Evolutionary conservation across 345 rosid genomes (phyloP), one percentile per base, ranked within the genome.

Genomic region (Leavenworthia alabamica): DNA sequence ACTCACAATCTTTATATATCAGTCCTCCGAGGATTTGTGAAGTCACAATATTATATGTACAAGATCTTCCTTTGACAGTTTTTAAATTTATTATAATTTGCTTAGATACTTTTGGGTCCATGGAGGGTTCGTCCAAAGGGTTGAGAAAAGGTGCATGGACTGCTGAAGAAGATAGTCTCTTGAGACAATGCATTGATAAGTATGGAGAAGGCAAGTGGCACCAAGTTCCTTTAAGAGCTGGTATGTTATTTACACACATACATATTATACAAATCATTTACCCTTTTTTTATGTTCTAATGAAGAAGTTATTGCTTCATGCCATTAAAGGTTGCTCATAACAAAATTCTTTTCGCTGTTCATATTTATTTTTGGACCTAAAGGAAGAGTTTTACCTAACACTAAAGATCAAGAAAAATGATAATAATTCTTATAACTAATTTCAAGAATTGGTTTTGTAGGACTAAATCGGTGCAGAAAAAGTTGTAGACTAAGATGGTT

Each of bases 401-500:
- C n/a, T n/a, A n/a, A n/a, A n/a, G n/a, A n/a, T n/a, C n/a, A n/a
- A n/a, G n/a, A n/a, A n/a, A n/a, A n/a, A n/a, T n/a, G n/a, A n/a
- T n/a, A n/a, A n/a, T n/a, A n/a, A n/a, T n/a, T n/a, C n/a, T n/a
- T n/a, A n/a, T n/a, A n/a, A n/a, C 2, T 42, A 9, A 8, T 8
- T 13, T 17, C 23, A 35, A 46, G 11, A 22, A 32, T 53, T 35
- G 68, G 17, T 19, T 48, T 35, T 44, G 40, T 56, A 83, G 89
- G 89, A 16, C 57, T 83, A 53, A 82, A 81, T n/a, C 75, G 86
- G 15, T 83, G 89, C 60, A 72, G 89, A 14, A 83, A 83, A 45
- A 81, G 89, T 53, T 83, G 89, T 48, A 67, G 86, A 69, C 42
- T 83, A 32, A 69, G 89, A 66, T 83, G 88, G 85, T 70, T 83